phyloP scores from a whole-genome alignment of 192 early-diverging fungal genomes.

The Nowakowskiella sp. region DNA sequence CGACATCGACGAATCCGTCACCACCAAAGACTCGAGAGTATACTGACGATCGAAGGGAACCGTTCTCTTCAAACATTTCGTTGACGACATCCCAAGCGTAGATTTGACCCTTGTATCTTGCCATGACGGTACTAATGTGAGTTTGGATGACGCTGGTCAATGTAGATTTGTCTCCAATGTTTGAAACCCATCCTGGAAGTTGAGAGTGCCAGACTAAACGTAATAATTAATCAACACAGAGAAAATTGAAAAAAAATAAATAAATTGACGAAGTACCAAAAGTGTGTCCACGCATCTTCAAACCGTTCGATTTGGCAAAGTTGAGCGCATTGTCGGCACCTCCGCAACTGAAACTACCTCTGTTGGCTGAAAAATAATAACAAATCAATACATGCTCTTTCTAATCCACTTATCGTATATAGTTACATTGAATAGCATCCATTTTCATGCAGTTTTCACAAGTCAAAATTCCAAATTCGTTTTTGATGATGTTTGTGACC shows the following conservation, averaged over 20 bases:
- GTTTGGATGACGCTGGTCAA: conserved; percentile 8
- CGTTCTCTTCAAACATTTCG: conserved; percentile 15
- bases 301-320: conserved; percentile 9
- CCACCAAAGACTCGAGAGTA: conserved; percentile 15
- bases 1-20: conserved; percentile 13
- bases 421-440: too few relatives aligned
- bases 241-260: not conserved
- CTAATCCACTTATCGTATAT: too few relatives aligned
- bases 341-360: conserved; percentile 6
- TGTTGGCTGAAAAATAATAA: too few relatives aligned
- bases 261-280: conserved; percentile 1
- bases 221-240: too few relatives aligned
- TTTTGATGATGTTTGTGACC: too few relatives aligned
- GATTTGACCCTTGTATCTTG: conserved; percentile 1
- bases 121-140: conserved; percentile 6
- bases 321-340: conserved; percentile 3
- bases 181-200: conserved; percentile 1
- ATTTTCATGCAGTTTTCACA: too few relatives aligned
- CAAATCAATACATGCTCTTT: too few relatives aligned
- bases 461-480: too few relatives aligned
- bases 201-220: not conserved
- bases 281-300: conserved; percentile 13
- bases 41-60: conserved; percentile 17
- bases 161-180: conserved; percentile 6
- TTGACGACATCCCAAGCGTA: not conserved